Base-by-base conservation (phyloP, 1,284 basidiomycete species). In the Xanthoconium separans region DNA sequence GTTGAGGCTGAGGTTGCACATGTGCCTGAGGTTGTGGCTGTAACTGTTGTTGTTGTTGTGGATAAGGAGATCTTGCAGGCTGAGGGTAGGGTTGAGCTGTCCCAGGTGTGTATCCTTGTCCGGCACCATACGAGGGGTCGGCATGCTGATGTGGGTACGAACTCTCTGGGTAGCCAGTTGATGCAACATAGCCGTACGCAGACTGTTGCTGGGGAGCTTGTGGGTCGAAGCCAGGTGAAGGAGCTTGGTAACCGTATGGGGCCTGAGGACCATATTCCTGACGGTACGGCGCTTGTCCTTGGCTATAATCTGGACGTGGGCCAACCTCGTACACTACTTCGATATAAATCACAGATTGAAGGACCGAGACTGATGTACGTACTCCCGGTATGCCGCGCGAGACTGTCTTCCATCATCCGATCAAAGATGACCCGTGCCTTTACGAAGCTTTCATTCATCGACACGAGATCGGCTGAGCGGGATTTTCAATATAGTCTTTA, bases 401-500 rank as follows among this genome's bases (percentile, higher is more conserved):
- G 74, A 63, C 87, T 90, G 57, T 93, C 91, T 71, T 94, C 92
- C 91, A 94, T 94, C 88, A 93, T 91, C 27, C 85, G 75, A 65
- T 95, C 92, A 61, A 93, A 94, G 46, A 92, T 91, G 5, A 85
- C 83, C 18, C 91, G 77, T 8, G 92, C 92, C 51, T 85, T 84
- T 27, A 93, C 83, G 61, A 95, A 95, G 12, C 84, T 90, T 72
- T 94, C 92, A 65, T 94, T 93, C 89, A 95, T 93, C 0, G 87
- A 84, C 12, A 93, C 87, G 45, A 95, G 77, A 70, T 95, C 92
- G 52, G 89, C 89, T 91, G 58, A 29, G 50, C 4, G 47, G 44
- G 29, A n/a, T 15, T 48, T 20, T 60, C 51, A 53, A 57, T 37
- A 44, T 47, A 43, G 20, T 18, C 22, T 18, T 43, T 18, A 3